Evolutionary conservation across 2,329 filamentous ascomycete genomes (phyloP), one percentile per base, ranked within the genome.

Genomic region (Colletotrichum musicola): DNA sequence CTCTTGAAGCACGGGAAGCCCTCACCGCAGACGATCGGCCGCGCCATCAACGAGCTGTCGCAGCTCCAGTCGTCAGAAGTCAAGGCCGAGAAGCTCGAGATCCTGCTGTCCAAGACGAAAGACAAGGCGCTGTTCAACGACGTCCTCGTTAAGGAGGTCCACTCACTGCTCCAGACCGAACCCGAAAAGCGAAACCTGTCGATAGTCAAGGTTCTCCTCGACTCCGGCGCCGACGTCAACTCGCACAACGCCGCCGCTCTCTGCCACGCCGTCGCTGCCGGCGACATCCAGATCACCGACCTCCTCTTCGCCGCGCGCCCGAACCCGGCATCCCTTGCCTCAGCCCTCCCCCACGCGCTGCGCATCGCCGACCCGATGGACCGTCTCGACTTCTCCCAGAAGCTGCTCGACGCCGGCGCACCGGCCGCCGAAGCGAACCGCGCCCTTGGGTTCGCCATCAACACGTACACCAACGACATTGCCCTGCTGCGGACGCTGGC

Each of bases 171-270:
- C 10, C 77, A 81, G 62, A 77, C 78, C 3, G 77, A 76, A 0
- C 74, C 76, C 0, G 74, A 78, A 1, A 74, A 80, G 12, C 81
- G 82, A 4, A 80, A 80, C 1, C 75, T 86, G 5, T 78, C 82
- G 2, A 81, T 84, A 1, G 66, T 89, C 40, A 81, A 82, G 62
- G 76, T 81, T 1, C 79, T 90, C 0, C 73, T 90, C 1, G 78
- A 81, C 1, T 79, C 82, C 1, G 86, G 86, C 1, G 88, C 87
- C 2, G 83, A 89, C 54, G 78, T 88, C n/a, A 88, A 89, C 70
- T 79, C 81, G 1, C 81, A 83, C 64, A 83, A 87, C 27, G 86
- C 82, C 0, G 81, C 83, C 1, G 82, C 87, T 0, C 75, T 90
- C 0, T 84, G 85, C 60, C 79, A 80, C 61, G 86, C 86, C 4